These are phyloP conservation scores for Parietaria judaica DNA, from an alignment of 306 rosid genomes.

Conservation along the genomic window DNA sequence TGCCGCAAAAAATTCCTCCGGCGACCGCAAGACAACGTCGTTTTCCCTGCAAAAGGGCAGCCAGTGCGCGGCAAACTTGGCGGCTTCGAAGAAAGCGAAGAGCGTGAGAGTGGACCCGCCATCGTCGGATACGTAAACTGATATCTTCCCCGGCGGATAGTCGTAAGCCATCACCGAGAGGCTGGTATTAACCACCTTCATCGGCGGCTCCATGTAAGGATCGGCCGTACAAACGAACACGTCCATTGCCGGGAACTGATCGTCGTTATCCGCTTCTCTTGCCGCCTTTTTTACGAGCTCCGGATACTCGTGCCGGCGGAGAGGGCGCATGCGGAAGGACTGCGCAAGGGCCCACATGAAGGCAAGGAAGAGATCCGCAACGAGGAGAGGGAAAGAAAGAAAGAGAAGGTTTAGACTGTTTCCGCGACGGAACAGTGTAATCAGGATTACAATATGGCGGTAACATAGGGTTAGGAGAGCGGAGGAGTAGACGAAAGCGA, in stretches of 20 bases:
- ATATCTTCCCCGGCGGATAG: constrained; percentile 7
- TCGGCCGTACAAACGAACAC: constrained; percentile 12
- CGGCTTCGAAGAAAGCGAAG: constrained; percentile 11
- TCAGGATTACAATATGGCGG: constrained; percentile 11
- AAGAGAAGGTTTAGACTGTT: constrained; percentile 10
- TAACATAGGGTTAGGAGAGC: constrained; percentile 23
- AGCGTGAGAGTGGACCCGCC: constrained; percentile 12
- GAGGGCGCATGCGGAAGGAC: constrained; percentile 22
- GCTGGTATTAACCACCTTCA: constrained; percentile 2
- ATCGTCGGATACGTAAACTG: constrained; percentile 9
- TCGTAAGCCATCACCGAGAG: constrained; percentile 11
- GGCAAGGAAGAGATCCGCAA: constrained; percentile 27
- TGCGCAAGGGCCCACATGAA: constrained; percentile 19
- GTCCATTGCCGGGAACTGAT: constrained; percentile 15
- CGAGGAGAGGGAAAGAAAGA: constrained; percentile 23
- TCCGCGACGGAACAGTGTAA: constrained; percentile 1
- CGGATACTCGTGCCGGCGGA: constrained; percentile 24
- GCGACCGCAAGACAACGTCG: constrained; percentile 20
- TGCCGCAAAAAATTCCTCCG: constrained; percentile 23
- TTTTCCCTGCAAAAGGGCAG: constrained; percentile 21
- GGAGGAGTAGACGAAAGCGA: constrained; percentile 11
- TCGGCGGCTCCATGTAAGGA: constrained; percentile 10
- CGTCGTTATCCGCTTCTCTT: constrained; percentile 1
- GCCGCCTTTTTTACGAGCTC: constrained; percentile 10
- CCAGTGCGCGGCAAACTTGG: constrained; percentile 4